Evolutionary conservation across 2,329 filamentous ascomycete genomes (phyloP).

Genomic region (Diplodia sapinea): DNA sequence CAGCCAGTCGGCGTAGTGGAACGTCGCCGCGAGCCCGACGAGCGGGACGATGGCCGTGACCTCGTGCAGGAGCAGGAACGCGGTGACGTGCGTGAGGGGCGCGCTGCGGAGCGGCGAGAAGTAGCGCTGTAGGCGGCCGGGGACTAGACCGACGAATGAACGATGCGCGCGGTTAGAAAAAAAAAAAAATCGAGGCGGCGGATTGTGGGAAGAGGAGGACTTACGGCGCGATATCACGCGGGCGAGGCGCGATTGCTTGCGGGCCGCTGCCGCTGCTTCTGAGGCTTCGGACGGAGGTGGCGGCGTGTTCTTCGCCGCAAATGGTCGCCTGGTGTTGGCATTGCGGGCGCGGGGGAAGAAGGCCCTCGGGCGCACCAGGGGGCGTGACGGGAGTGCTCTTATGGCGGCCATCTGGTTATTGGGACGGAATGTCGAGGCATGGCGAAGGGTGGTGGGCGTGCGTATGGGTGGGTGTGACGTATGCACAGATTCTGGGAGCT

Average conservation of each 20-base stretch:
- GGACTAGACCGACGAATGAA: slow-evolving; percentile 45
- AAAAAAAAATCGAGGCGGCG: not conserved
- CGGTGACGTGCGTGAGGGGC: slow-evolving; percentile 79
- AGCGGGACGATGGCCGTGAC: slow-evolving; percentile 84
- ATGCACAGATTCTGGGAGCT: slow-evolving; percentile 5
- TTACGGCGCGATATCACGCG: slow-evolving; percentile 27
- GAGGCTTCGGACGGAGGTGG: slow-evolving; percentile 4
- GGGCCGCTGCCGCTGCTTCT: slow-evolving; percentile 9
- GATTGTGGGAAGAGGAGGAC: not conserved
- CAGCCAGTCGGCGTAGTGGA: slow-evolving; percentile 80
- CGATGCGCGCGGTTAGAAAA: not conserved
- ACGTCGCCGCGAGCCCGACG: slow-evolving; percentile 72
- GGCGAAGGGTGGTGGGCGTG: not conserved
- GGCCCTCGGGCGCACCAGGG: not conserved
- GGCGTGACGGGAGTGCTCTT: not conserved
- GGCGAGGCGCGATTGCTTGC: slow-evolving; percentile 29
- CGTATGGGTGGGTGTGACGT: not conserved
- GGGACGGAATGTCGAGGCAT: not conserved
- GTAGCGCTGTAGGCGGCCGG: slow-evolving; percentile 71
- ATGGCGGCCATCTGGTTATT: not conserved
- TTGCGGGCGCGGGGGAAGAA: slow-evolving; percentile 7
- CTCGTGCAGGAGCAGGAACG: slow-evolving; percentile 91
- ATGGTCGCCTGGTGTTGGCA: not conserved
- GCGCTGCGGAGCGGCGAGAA: slow-evolving; percentile 73
- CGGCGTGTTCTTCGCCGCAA: not conserved